Evolutionary conservation across 768 basidiomycete species (phyloP).

Genomic region (Macrolepiota fuliginosa): DNA sequence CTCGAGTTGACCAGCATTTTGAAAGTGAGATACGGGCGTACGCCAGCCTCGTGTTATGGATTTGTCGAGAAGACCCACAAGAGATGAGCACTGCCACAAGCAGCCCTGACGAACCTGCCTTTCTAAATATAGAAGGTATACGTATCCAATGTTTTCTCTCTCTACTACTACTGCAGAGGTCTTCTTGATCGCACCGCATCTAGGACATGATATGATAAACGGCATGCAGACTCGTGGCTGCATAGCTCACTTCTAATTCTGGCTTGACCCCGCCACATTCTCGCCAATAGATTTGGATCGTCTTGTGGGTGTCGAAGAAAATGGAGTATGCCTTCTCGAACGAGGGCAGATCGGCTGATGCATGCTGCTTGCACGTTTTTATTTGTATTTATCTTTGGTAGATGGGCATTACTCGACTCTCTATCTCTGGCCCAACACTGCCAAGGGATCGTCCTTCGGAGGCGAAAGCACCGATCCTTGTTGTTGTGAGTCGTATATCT

Average conservation of each 20-base stretch:
- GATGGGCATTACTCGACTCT: background rate
- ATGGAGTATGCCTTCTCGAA: background rate
- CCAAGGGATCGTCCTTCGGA: background rate
- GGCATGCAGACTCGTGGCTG: background rate
- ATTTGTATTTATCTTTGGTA: background rate
- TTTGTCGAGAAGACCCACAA: background rate
- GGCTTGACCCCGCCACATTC: background rate
- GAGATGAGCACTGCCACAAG: background rate
- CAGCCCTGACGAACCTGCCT: background rate
- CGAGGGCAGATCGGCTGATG: background rate
- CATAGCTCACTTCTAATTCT: background rate
- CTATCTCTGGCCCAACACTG: background rate
- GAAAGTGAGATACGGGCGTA: background rate
- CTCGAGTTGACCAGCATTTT: background rate
- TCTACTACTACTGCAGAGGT: background rate
- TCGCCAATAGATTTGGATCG: background rate
- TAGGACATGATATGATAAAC: background rate
- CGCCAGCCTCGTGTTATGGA: background rate
- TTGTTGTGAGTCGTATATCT: constrained; percentile 1
- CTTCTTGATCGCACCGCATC: background rate
- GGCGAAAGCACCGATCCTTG: background rate
- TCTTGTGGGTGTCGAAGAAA: background rate
- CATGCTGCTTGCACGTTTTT: background rate
- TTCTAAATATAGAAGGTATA: background rate
- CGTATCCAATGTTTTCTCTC: background rate